These are phyloP conservation scores for Citrus maxima DNA, from an alignment of 345 rosid genomes.

Conservation along the genomic window DNA sequence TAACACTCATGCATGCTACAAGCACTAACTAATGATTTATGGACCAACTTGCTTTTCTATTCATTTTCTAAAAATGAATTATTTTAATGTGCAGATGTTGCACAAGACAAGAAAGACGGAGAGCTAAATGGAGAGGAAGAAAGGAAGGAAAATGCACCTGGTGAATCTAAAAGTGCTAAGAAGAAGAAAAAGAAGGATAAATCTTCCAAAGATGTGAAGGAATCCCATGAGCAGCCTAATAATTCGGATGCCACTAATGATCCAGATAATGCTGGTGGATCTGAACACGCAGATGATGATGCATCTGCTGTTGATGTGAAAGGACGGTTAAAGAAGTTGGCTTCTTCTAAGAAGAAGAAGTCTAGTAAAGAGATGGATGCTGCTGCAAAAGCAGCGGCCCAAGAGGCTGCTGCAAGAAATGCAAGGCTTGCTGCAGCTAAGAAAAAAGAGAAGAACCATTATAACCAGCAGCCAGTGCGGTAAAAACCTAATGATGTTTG, in stretches of 20 bases:
- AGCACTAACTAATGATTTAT: background rate
- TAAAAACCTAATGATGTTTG: slow-evolving; percentile 14
- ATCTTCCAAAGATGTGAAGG: slow-evolving; percentile 45
- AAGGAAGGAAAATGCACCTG: slow-evolving; percentile 45
- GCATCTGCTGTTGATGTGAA: slow-evolving; percentile 46
- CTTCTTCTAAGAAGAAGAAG: slow-evolving; percentile 59
- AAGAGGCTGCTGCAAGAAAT: slow-evolving; percentile 69
- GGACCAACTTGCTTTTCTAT: background rate
- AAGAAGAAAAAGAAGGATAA: slow-evolving; percentile 64
- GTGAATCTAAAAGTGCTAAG: slow-evolving; percentile 53
- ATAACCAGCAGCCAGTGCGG: slow-evolving; percentile 76
- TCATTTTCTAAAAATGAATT: background rate
- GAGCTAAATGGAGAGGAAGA: slow-evolving; percentile 38
- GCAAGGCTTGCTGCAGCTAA: slow-evolving; percentile 76
- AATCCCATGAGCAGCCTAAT: slow-evolving; percentile 35
- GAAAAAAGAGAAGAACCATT: slow-evolving; percentile 75
- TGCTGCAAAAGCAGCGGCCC: slow-evolving; percentile 65
- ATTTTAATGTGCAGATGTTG: slow-evolving; percentile 28
- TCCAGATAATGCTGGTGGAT: slow-evolving; percentile 26
- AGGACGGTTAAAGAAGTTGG: slow-evolving; percentile 55
- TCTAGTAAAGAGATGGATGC: slow-evolving; percentile 57
- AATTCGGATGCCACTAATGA: slow-evolving; percentile 23
- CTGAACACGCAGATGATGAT: slow-evolving; percentile 39
- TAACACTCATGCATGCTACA: background rate
- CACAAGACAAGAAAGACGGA: slow-evolving; percentile 40